Evolutionary conservation across 1,284 basidiomycete species (phyloP).

Genomic region (Violaceomyces palustris): DNA sequence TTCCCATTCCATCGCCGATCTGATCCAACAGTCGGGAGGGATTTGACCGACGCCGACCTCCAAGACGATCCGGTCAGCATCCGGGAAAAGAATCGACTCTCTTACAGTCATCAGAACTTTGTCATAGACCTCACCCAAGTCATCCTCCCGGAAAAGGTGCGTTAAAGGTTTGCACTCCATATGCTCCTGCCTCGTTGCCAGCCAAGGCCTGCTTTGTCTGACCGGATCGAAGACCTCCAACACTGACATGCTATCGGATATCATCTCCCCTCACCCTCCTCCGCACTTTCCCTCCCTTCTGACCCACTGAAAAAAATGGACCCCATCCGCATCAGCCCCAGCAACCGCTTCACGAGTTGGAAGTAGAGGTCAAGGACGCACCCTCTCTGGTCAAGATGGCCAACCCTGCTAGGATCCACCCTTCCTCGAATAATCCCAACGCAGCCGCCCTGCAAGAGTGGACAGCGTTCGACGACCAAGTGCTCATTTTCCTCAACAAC

Average conservation of each 20-base stretch:
- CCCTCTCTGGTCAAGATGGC: too few relatives aligned
- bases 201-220: too few relatives aligned
- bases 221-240: too few relatives aligned
- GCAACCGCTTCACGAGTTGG: constrained; percentile 57
- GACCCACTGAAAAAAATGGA: background rate
- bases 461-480: constrained; percentile 41
- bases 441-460: constrained; percentile 27
- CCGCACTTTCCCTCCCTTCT: too few relatives aligned
- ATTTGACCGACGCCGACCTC: constrained; percentile 46
- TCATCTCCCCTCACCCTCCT: too few relatives aligned
- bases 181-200: too few relatives aligned
- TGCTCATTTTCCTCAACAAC: constrained; percentile 49
- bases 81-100: constrained; percentile 83
- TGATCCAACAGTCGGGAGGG: background rate
- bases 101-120: constrained; percentile 87
- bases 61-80: constrained; percentile 39
- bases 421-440: background rate
- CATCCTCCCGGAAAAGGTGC: constrained; percentile 49
- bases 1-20: background rate
- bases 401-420: background rate
- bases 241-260: too few relatives aligned
- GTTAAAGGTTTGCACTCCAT: too few relatives aligned
- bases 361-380: constrained; percentile 59
- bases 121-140: constrained; percentile 91
- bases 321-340: constrained; percentile 26